Base-by-base conservation (phyloP, 2,329 filamentous ascomycete genomes). In the Didymella pinodella region DNA sequence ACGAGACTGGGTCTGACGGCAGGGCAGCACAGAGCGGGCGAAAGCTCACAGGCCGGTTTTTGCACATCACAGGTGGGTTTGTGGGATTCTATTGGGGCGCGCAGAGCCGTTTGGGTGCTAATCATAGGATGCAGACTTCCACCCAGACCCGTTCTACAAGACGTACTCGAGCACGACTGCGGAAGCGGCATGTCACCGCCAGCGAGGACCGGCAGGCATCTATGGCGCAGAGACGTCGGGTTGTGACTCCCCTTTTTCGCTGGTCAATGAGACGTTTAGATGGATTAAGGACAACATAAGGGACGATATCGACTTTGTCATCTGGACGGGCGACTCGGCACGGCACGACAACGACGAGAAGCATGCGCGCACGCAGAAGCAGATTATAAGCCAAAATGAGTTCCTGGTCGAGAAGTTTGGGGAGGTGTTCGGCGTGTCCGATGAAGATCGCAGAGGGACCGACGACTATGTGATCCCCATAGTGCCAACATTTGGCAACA, bases 401-500 rank as follows among this genome's bases (percentile, higher is more conserved):
- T 83, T 87, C 65, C 82, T 97, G 63, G 89, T 93, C 48, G 79
- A 88, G 68, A 92, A 92, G 75, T 92, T 98, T 76, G 79, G 85
- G 46, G 85, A 93, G 20, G 83, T 90, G 10, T 97, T 97, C 72
- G 83, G 84, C 22, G 61, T 64, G 20, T 52, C 48, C 68, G 78
- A 84, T 41, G 81, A 85, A 64, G 73, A 79, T 20, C 60, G 64
- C 48, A 76, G 81, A 58, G 75, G 82, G 52, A 75, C 77, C 36
- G 73, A 80, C 61, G 85, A 86, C 57, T 84, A 93, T 58, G 77
- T 83, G 12, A 85, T 98, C 4, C 94, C 95, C 4, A 86, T 98
- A 29, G 84, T 99, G 20, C 93, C 95, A 0, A 97, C 89, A 0
- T 89, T 97, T 67, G 95, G 95, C 61, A 99, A 99, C 80, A 99